phyloP scores from a whole-genome alignment of 108 stramenopile genomes.

The Stephanodiscus minutulus region DNA sequence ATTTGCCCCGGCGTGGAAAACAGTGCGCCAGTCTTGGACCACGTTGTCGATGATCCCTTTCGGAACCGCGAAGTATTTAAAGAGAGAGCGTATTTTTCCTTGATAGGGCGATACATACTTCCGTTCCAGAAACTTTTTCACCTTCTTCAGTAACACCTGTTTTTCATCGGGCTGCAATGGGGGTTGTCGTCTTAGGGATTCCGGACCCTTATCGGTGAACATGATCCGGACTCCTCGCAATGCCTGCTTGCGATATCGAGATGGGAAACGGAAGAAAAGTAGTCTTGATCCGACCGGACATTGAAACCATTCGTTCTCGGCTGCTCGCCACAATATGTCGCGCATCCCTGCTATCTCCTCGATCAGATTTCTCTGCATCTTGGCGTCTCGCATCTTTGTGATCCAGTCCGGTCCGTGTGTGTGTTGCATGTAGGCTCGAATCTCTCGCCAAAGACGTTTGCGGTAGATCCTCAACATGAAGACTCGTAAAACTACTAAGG shows the following conservation, averaged over 20 bases:
- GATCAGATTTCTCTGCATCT: no score
- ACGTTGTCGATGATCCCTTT: no score
- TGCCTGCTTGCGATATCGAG: slow-evolving; percentile 4
- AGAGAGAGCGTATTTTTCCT: background rate
- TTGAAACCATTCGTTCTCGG: no score
- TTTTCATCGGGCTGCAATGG: background rate
- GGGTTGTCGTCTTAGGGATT: slow-evolving; percentile 2
- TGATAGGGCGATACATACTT: slow-evolving; percentile 1
- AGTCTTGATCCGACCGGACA: background rate
- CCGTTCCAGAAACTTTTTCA: slow-evolving; percentile 2
- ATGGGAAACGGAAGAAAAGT: slow-evolving; percentile 13
- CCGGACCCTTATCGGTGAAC: slow-evolving; percentile 20
- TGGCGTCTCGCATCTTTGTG: no score
- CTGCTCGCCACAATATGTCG: no score
- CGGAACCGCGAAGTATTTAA: slow-evolving; percentile 33
- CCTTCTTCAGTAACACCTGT: background rate
- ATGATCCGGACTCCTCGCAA: slow-evolving; percentile 6
- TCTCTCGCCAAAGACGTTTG: no score
- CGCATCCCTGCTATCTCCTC: no score
- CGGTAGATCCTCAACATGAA: no score
- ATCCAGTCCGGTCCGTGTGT: no score
- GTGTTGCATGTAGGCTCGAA: no score
- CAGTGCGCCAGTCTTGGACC: no score
- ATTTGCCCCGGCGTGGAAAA: slow-evolving; percentile 38
- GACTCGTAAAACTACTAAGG: no score